Conservation (phyloP, 75 land plant genomes). For the Cryptomeria japonica region DNA sequence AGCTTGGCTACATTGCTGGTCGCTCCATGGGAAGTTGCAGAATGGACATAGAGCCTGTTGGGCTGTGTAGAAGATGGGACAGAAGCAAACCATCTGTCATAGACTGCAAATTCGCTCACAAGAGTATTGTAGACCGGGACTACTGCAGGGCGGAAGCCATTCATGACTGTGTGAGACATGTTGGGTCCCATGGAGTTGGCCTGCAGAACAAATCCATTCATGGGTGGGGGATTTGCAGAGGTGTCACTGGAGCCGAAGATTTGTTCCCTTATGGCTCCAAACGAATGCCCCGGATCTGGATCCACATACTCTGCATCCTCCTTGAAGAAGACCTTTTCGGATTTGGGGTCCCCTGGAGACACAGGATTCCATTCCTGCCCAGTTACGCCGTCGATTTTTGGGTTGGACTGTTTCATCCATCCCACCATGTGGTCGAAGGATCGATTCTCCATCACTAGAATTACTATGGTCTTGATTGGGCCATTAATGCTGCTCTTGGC, state of each 20-base stretch:
- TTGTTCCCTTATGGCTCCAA: slow-evolving; percentile 48
- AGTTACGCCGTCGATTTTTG: slow-evolving; percentile 34
- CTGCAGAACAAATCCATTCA: slow-evolving; percentile 65
- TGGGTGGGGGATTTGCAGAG: slow-evolving; percentile 37
- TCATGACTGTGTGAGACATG: slow-evolving; percentile 43
- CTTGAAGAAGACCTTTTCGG: slow-evolving; percentile 13
- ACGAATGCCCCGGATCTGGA: slow-evolving; percentile 62
- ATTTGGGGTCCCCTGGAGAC: slow-evolving; percentile 21
- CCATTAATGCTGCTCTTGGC: slow-evolving; percentile 7
- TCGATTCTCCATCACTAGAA: slow-evolving; percentile 40
- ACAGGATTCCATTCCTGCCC: slow-evolving; percentile 26
- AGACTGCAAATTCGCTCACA: slow-evolving; percentile 40
- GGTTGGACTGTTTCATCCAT: slow-evolving; percentile 30
- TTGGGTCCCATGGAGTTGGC: slow-evolving; percentile 25
- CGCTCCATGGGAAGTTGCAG: slow-evolving; percentile 55
- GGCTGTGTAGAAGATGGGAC: slow-evolving; percentile 65
- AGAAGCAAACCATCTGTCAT: slow-evolving; percentile 65
- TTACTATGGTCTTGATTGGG: slow-evolving; percentile 36
- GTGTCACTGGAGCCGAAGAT: slow-evolving; percentile 44
- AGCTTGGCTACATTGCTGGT: slow-evolving; percentile 35
- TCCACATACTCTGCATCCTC: slow-evolving; percentile 45
- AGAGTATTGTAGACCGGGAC: slow-evolving; percentile 49
- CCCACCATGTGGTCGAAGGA: slow-evolving; percentile 51
- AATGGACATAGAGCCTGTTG: slow-evolving; percentile 56
- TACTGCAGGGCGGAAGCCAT: slow-evolving; percentile 50